Base-by-base conservation (phyloP, 345 rosid genomes). In the Camelina hispida region DNA sequence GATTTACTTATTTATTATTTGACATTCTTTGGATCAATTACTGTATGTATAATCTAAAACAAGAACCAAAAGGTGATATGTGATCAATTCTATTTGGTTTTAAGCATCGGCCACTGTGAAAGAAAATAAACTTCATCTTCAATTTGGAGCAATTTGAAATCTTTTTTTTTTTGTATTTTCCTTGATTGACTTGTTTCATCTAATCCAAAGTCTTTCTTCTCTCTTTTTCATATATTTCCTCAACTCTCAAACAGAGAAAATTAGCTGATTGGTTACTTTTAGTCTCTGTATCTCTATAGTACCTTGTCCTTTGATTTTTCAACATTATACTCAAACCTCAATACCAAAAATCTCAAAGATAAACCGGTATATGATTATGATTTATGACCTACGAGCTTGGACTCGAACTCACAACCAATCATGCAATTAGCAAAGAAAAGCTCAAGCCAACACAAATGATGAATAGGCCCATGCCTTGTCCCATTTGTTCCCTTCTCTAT, bases 391-490 rank as follows among this genome's bases (percentile, higher is more conserved):
- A 16, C 18, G 66, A 66, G 32, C 52, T 38, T 44, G 46, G 71
- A 64, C 3, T 70, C 66, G 51, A 71, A 77, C 80, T 38, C 72
- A 71, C 67, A 54, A 77, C 72, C 67, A 70, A 77, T 71, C 76
- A 77, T 56, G 62, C 71, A 56, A 71, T 64, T 56, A 77, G 55
- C 67, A 70, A 70, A 16, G 2, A 56, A 54, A 77, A 70, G 9
- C 46, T 28, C 43, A 48, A 76, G 15, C 70, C 73, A 72, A 68
- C 70, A 64, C 71, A 47, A 73, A 74, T 78, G 78, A 78, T 62
- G 74, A 61, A 74, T 73, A 73, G 72, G 78, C 43, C 74, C 78
- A 78, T 67, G 75, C 74, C 78, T 77, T 77, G 77, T 77, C 80
- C 80, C 80, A 77, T 77, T 78, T 73, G 74, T 67, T 60, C 78